Evolutionary conservation across 225 moss, liverwort and hornwort genomes (phyloP).

Genomic region (Climacium dendroides): DNA sequence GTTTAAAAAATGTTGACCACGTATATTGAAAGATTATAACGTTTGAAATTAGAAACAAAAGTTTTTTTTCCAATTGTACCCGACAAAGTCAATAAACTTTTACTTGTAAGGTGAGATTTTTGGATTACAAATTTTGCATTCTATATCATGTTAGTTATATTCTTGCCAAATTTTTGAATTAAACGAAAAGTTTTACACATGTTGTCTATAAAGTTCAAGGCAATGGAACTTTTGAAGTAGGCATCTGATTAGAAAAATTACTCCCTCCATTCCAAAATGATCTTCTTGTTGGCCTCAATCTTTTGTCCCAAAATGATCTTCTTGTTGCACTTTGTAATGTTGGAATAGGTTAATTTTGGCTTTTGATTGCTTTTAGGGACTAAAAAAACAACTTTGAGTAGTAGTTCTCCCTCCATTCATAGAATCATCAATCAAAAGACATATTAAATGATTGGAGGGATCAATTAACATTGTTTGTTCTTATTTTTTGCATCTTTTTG

Average conservation of each 20-base stretch:
- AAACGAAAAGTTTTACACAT: background rate
- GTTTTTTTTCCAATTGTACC: rapidly evolving
- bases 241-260: rapidly evolving
- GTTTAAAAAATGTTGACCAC: rapidly evolving
- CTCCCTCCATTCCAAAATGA: too few relatives aligned
- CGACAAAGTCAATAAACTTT: rapidly evolving
- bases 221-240: background rate
- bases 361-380: too few relatives aligned
- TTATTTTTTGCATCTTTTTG: too few relatives aligned
- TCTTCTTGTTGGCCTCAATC: too few relatives aligned
- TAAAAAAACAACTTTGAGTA: too few relatives aligned
- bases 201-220: background rate
- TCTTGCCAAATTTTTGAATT: background rate
- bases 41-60: background rate
- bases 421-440: too few relatives aligned
- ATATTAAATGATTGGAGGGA: too few relatives aligned
- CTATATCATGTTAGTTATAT: background rate
- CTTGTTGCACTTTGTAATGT: too few relatives aligned
- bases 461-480: too few relatives aligned
- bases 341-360: too few relatives aligned
- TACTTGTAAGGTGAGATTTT: background rate
- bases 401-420: too few relatives aligned
- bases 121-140: background rate
- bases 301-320: too few relatives aligned
- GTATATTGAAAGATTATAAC: background rate